phyloP scores from a whole-genome alignment of 805 yeast species.

The Millerozyma miso region DNA sequence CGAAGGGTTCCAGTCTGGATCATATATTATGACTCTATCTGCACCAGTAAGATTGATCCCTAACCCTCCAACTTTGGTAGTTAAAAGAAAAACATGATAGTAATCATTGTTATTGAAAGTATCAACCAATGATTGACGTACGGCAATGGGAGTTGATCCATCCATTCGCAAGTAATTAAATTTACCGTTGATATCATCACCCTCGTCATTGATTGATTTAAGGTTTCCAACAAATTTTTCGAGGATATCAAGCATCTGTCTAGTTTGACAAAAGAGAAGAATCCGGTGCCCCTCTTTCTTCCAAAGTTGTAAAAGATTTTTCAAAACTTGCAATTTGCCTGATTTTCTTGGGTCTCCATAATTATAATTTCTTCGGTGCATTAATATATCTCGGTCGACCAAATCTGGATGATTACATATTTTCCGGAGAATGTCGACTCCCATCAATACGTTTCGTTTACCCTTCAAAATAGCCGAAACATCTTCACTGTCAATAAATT shows the following conservation, averaged over 20 bases:
- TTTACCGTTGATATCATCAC: constrained; percentile 6
- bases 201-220: constrained; percentile 20
- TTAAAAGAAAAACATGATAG: constrained; percentile 67
- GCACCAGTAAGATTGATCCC: constrained; percentile 96
- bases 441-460: constrained; percentile 75
- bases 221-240: constrained; percentile 55
- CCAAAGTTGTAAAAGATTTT: constrained; percentile 74
- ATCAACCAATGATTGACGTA: constrained; percentile 78
- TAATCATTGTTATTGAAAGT: constrained; percentile 60
- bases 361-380: constrained; percentile 27
- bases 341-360: constrained; percentile 62
- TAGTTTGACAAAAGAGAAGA: constrained; percentile 84
- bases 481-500: constrained; percentile 74
- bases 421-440: constrained; percentile 85
- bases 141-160: constrained; percentile 80
- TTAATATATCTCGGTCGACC: constrained; percentile 41
- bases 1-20: constrained; percentile 99
- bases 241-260: constrained; percentile 88
- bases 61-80: constrained; percentile 94
- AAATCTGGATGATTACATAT: constrained; percentile 97
- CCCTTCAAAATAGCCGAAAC: constrained; percentile 68
- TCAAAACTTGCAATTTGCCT: constrained; percentile 89
- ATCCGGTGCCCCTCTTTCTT: constrained; percentile 70
- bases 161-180: constrained; percentile 81
- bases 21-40: constrained; percentile 86